phyloP scores from a whole-genome alignment of 352 stramenopile species.

The Globisporangium mamillatum region DNA sequence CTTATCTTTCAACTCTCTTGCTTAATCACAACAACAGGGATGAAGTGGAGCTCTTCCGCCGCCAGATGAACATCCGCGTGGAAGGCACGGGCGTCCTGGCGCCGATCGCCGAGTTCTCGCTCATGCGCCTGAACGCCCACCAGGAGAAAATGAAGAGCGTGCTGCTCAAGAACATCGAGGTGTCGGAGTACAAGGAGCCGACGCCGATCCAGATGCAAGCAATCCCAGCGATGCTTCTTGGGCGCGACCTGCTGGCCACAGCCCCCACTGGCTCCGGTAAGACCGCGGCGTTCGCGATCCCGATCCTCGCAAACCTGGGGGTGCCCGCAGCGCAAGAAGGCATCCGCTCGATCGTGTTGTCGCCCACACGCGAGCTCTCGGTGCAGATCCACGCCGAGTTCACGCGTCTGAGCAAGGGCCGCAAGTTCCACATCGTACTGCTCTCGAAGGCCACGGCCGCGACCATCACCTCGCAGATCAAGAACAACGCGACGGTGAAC shows the following conservation, averaged over 20 bases:
- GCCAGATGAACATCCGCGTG: constrained; percentile 81
- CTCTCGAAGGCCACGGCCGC: constrained; percentile 92
- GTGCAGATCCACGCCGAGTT: constrained; percentile 97
- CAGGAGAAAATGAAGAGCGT: constrained; percentile 55
- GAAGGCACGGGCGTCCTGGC: constrained; percentile 58
- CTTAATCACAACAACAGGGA: constrained; percentile 29
- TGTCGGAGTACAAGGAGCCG: constrained; percentile 96
- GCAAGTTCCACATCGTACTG: constrained; percentile 86
- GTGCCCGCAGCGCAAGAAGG: constrained; percentile 48
- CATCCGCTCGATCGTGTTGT: constrained; percentile 93
- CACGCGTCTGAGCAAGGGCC: constrained; percentile 81
- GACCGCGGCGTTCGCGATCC: constrained; percentile 97
- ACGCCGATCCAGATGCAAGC: constrained; percentile 99
- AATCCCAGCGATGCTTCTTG: constrained; percentile 86
- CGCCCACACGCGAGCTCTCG: constrained; percentile 96
- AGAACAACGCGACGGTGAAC: constrained; percentile 77
- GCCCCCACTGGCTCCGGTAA: constrained; percentile 98
- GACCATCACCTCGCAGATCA: constrained; percentile 68
- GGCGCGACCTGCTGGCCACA: constrained; percentile 93
- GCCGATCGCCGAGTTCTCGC: constrained; percentile 71
- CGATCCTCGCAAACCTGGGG: constrained; percentile 84
- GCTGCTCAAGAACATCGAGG: constrained; percentile 81
- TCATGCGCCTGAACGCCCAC: constrained; percentile 53
- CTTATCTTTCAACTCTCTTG: not conserved
- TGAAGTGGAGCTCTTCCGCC: constrained; percentile 57